These are phyloP conservation scores for Aspergillus transmontanensis DNA, from an alignment of 2,329 filamentous ascomycete species.

Conservation along the genomic window DNA sequence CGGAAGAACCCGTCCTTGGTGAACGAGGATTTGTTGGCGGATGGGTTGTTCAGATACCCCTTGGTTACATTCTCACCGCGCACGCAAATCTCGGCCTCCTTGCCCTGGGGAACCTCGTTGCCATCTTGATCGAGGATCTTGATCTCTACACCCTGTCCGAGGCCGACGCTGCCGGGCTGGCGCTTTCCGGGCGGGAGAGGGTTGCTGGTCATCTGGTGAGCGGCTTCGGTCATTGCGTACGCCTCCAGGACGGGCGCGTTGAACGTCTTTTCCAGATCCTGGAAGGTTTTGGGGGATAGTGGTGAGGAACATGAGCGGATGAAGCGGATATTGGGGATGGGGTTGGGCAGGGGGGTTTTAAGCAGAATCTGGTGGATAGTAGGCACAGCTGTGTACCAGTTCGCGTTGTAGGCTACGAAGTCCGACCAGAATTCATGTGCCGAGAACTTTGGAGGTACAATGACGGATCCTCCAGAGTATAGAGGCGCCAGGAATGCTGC, in stretches of 20 bases:
- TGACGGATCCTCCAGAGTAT: slow-evolving; percentile 72
- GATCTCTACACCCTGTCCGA: slow-evolving; percentile 82
- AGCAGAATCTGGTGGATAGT: slow-evolving; percentile 90
- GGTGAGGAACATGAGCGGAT: slow-evolving; percentile 87
- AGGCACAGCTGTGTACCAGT: slow-evolving; percentile 92
- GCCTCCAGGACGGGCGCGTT: slow-evolving; percentile 82
- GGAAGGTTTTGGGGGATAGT: slow-evolving; percentile 77
- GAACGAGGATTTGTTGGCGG: slow-evolving; percentile 74
- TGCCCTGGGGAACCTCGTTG: slow-evolving; percentile 67
- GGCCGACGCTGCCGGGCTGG: slow-evolving; percentile 78
- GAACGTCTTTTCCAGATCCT: slow-evolving; percentile 75
- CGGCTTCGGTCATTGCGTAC: slow-evolving; percentile 90
- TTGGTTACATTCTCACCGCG: slow-evolving; percentile 79
- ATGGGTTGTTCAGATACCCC: slow-evolving; percentile 81
- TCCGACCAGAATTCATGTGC: slow-evolving; percentile 81
- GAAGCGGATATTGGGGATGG: slow-evolving; percentile 75
- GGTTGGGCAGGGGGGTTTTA: slow-evolving; percentile 68
- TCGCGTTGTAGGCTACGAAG: slow-evolving; percentile 72
- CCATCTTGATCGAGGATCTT: slow-evolving; percentile 73
- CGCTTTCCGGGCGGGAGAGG: slow-evolving; percentile 70
- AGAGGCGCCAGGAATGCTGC: slow-evolving; percentile 80
- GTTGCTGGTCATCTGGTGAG: slow-evolving; percentile 57
- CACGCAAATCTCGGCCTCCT: slow-evolving; percentile 81
- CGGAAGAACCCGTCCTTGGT: slow-evolving; percentile 79
- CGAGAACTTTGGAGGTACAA: slow-evolving; percentile 79